Conservation (phyloP, 2,329 filamentous ascomycete species). For the Fusarium secorum region DNA sequence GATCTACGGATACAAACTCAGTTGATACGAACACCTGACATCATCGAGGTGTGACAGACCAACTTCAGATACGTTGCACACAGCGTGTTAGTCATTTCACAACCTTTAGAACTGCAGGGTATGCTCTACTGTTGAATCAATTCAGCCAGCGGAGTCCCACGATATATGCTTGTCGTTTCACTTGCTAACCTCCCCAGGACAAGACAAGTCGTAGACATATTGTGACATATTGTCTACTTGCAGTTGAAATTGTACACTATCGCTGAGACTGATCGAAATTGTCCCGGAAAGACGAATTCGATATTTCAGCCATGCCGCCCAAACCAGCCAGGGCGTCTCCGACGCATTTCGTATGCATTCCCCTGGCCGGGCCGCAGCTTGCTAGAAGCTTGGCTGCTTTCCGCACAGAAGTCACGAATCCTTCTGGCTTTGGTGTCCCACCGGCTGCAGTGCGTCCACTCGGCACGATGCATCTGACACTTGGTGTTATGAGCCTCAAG, state of each 20-base stretch:
- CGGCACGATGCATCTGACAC: constrained; percentile 83
- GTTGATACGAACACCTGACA: constrained; percentile 28
- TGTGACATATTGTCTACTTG: neutral
- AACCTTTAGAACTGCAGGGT: constrained; percentile 6
- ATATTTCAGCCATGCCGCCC: constrained; percentile 14
- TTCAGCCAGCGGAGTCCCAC: neutral
- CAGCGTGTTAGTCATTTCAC: constrained; percentile 7
- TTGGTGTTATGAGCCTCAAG: constrained; percentile 83
- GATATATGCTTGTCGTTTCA: neutral
- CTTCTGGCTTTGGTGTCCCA: constrained; percentile 62
- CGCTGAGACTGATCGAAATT: neutral
- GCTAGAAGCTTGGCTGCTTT: constrained; percentile 69
- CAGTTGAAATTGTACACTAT: neutral
- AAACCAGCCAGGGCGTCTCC: constrained; percentile 55
- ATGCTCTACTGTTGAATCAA: neutral
- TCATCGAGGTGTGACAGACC: constrained; percentile 14
- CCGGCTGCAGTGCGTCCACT: constrained; percentile 75
- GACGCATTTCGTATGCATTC: constrained; percentile 81
- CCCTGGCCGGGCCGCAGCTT: constrained; percentile 74
- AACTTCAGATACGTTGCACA: constrained; percentile 11
- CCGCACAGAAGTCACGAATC: constrained; percentile 61
- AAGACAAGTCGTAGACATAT: neutral
- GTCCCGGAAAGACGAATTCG: neutral
- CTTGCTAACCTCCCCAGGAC: constrained; percentile 1
- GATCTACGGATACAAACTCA: neutral